Evolutionary conservation across 2,329 filamentous ascomycete genomes (phyloP), one percentile per base, ranked within the genome.

Genomic region (Plenodomus tracheiphilus): DNA sequence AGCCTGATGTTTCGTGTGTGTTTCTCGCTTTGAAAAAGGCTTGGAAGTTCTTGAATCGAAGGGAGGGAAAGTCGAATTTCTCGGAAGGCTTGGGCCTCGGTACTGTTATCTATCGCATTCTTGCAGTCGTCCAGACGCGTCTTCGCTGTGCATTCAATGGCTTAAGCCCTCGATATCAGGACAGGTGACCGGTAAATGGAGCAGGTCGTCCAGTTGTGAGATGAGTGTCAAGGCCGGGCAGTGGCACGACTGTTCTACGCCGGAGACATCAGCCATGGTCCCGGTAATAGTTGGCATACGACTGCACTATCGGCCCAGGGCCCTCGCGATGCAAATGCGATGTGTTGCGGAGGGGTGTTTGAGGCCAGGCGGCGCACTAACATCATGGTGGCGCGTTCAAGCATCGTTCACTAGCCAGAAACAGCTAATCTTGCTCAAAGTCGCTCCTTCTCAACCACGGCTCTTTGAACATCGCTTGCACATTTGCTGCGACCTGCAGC

Each of bases 361-460:
- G 25, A 48, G 54, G 41, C 39, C 49, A n/a, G 10, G 48, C 35
- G 41, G 40, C 32, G 48, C 50, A 51, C 47, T 39, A 19, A 43
- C 39, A 30, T 43, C 41, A 45, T 28, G 16, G 49, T 56, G 55
- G 58, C 56, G 56, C 49, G 37, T 34, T 41, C 30, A 55, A 55
- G 55, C 56, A 49, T 56, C 42, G n/a, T 13, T 15, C 28, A 18
- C 60, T 63, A 61, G 38, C 61, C 60, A 6, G 9, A 61, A 54
- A 39, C 48, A 53, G 61, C 45, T 60, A 62, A 65, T 53, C 60
- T 16, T 65, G 61, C 61, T 65, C 61, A 65, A 65, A 63, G 56
- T 56, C 47, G 51, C 61, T 63, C 61, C 58, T 37, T 56, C 44
- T 43, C 32, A 17, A 36, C 25, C 34, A 55, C 53, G 49, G 49